Conservation (phyloP, 371 early-diverging fungal genomes). For the Mortierella sp. region DNA sequence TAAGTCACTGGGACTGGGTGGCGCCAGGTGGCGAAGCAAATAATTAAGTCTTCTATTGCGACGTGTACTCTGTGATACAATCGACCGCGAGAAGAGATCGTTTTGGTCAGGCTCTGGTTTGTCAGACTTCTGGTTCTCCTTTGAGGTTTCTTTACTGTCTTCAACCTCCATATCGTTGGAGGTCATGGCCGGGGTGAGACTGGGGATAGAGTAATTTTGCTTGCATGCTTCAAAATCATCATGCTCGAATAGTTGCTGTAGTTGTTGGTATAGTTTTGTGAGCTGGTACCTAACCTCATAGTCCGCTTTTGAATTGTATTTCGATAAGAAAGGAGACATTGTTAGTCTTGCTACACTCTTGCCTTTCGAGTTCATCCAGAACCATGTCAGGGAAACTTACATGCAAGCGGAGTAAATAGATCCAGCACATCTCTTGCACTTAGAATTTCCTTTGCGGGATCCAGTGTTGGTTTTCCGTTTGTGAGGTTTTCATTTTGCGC, state of each 20-base stretch:
- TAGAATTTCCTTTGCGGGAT: neutral
- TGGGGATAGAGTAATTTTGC: neutral
- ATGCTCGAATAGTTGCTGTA: slow-evolving; percentile 39
- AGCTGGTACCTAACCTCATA: slow-evolving; percentile 49
- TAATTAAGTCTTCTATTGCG: slow-evolving; percentile 51
- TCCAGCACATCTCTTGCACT: slow-evolving; percentile 35
- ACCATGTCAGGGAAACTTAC: slow-evolving; percentile 10
- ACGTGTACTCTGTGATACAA: slow-evolving; percentile 33
- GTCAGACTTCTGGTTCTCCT: slow-evolving; percentile 23
- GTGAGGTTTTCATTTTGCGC: neutral
- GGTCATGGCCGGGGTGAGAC: too few species aligned
- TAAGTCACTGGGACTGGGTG: slow-evolving; percentile 26
- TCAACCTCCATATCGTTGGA: neutral
- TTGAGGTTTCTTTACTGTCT: slow-evolving; percentile 10
- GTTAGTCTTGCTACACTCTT: neutral
- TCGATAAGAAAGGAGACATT: neutral
- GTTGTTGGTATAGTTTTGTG: slow-evolving; percentile 37
- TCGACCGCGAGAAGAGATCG: slow-evolving; percentile 44
- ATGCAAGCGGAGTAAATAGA: slow-evolving; percentile 38
- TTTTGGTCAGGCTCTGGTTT: slow-evolving; percentile 19
- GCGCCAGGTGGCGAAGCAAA: slow-evolving; percentile 50
- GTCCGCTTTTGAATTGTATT: slow-evolving; percentile 9
- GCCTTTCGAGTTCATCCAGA: neutral
- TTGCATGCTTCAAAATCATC: slow-evolving; percentile 14
- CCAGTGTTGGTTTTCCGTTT: neutral